Evolutionary conservation across 805 yeast genomes (phyloP), one percentile per base, ranked within the genome.

Genomic region (Zygosaccharomyces bailii): DNA sequence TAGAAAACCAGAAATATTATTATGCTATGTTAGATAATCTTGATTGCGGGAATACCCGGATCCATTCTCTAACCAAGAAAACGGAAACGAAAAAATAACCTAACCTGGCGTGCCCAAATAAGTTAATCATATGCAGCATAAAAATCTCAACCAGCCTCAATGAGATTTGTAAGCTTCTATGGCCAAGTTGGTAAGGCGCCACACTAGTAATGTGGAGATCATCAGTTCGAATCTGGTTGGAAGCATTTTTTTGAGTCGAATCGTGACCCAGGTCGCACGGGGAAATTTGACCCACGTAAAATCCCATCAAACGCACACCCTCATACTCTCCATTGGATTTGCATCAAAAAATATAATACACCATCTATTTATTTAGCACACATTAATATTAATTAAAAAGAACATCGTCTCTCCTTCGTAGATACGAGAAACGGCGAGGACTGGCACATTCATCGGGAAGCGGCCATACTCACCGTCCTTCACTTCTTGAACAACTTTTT

Each of bases 141-240:
- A 21, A 21, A 17, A 32, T n/a, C 35, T 32, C 35, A 32, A n/a
- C 19, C 3, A 5, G 9, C 25, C 8, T 6, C 5, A 21, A 5
- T 21, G 25, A 6, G 9, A 5, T 21, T 21, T 21, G 25, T 9
- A 5, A 48, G 76, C 77, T 74, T 72, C 69, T 73, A 73, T 74
- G 78, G 79, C 79, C 78, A 73, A 74, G 77, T 71, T 79, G 86
- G 86, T 81, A 80, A 82, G 84, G 87, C 86, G 86, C 80, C 80
- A 82, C 86, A 81, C 86, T 81, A 80, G 86, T 82, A 81, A 82
- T 82, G 86, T 80, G 75, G 79, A 80, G 85, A 81, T 80, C 85
- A 80, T 80, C 82, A 78, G 83, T 78, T 78, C 83, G 76, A 78
- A 70, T 78, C 82, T 77, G 82, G 79, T 77, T 77, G 76, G 79